A percentile compares a stretch with the other conserved stretches of the same genome.
These are phyloP conservation scores for Pezicula rhizophila DNA, from an alignment of 2,329 filamentous ascomycete genomes.

Conservation along the genomic window DNA sequence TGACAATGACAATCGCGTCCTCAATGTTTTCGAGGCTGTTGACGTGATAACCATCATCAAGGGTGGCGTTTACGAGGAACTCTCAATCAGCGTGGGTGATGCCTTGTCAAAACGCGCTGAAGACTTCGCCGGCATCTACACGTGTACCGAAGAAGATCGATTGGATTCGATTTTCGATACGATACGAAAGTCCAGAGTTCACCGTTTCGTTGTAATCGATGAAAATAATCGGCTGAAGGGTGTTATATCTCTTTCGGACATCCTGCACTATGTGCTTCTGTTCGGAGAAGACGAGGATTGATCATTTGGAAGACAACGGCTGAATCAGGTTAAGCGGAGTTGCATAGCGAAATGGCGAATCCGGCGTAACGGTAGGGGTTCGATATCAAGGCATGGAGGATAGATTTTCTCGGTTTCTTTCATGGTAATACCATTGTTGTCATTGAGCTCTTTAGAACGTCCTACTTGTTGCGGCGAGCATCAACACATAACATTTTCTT, in stretches of 20 bases:
- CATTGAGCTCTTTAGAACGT: background rate
- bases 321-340: conserved; percentile 18
- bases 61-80: conserved; percentile 84
- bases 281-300: conserved; percentile 35
- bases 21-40: conserved; percentile 97
- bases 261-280: conserved; percentile 88
- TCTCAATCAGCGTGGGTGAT: conserved; percentile 80
- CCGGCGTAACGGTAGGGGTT: conserved; percentile 23
- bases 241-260: conserved; percentile 90
- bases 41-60: conserved; percentile 96
- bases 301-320: conserved; percentile 14
- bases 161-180: conserved; percentile 96
- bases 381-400: conserved; percentile 14
- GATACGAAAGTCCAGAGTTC: conserved; percentile 88
- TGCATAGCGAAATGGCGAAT: conserved; percentile 31
- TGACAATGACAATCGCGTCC: conserved; percentile 67
- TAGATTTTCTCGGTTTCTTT: conserved; percentile 23
- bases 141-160: conserved; percentile 84
- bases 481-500: too few relatives aligned
- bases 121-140: conserved; percentile 95
- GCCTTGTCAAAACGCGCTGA: conserved; percentile 81
- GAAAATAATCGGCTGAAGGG: conserved; percentile 81
- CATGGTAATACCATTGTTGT: conserved; percentile 20
- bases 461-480: too few relatives aligned
- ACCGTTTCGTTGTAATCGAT: conserved; percentile 88